phyloP scores from a whole-genome alignment of 106 monocot genomes.

The Apostasia ramifera region DNA sequence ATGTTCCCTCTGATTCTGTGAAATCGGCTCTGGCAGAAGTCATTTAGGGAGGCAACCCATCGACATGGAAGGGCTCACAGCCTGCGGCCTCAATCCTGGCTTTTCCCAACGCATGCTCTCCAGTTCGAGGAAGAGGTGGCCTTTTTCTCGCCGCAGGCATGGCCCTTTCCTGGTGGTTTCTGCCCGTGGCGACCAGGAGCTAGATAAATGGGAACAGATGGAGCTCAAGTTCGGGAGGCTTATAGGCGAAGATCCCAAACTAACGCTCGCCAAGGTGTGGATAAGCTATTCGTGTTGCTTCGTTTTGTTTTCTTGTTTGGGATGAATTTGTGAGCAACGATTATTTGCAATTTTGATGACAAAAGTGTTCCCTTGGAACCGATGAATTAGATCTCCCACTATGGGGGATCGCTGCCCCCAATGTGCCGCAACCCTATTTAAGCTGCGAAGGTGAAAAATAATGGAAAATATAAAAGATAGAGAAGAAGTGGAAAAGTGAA shows the following conservation, averaged over 20 bases:
- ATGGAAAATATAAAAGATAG: no score
- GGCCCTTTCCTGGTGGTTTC: slow-evolving; percentile 7
- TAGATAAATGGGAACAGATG: slow-evolving; percentile 86
- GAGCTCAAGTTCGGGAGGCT: slow-evolving; percentile 90
- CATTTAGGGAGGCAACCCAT: neutral
- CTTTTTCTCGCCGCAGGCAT: slow-evolving; percentile 13
- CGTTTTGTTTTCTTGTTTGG: no score
- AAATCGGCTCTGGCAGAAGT: no score
- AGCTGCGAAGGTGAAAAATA: neutral
- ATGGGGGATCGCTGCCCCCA: neutral
- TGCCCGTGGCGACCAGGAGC: slow-evolving; percentile 37
- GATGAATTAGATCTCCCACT: no score
- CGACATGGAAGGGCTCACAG: slow-evolving; percentile 31
- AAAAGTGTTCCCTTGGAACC: no score
- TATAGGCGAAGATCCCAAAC: slow-evolving; percentile 84
- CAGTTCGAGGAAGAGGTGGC: neutral
- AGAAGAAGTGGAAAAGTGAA: no score
- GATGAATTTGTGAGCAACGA: no score
- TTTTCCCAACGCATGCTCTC: slow-evolving; percentile 7
- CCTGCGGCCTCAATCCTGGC: slow-evolving; percentile 16
- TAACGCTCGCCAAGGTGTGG: slow-evolving; percentile 74
- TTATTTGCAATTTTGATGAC: no score
- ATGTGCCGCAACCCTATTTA: neutral
- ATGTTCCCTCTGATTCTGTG: no score
- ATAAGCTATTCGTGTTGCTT: no score